These are phyloP conservation scores for Fusarium concolor DNA, from an alignment of 2,329 filamentous ascomycete species.

Conservation along the genomic window DNA sequence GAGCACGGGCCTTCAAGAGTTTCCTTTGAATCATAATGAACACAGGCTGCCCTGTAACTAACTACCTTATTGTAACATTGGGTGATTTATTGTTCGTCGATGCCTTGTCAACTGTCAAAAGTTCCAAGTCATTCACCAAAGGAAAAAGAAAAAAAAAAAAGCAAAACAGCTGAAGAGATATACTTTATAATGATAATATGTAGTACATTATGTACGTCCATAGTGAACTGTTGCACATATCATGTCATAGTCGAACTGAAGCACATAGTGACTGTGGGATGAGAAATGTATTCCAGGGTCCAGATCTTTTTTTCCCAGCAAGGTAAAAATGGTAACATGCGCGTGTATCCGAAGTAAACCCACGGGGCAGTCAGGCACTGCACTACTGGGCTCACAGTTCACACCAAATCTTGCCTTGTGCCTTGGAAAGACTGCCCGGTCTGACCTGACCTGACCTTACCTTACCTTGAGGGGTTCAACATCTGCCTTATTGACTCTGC, in stretches of 20 bases:
- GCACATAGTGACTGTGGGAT: background rate
- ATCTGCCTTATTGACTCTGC: background rate
- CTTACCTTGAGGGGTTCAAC: conserved; percentile 16
- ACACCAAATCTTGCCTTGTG: no score
- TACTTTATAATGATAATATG: no score
- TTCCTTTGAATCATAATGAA: conserved; percentile 11
- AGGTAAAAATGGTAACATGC: background rate
- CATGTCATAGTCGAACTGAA: no score
- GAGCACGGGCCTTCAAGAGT: conserved; percentile 26
- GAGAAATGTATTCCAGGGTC: conserved; percentile 30
- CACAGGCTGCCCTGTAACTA: background rate
- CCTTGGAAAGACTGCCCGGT: background rate
- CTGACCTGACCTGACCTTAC: background rate
- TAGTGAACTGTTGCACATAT: no score
- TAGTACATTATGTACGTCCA: no score
- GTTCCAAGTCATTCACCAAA: no score
- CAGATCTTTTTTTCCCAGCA: conserved; percentile 1
- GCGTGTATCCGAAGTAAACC: conserved; percentile 33
- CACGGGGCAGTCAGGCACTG: conserved; percentile 16
- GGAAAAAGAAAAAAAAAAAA: no score
- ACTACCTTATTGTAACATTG: background rate
- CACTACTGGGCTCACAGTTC: background rate
- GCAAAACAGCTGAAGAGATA: no score
- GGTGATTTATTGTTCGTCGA: background rate
- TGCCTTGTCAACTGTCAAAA: background rate